Evolutionary conservation across 768 basidiomycete species (phyloP).

Genomic region (Psilocybe sp.): DNA sequence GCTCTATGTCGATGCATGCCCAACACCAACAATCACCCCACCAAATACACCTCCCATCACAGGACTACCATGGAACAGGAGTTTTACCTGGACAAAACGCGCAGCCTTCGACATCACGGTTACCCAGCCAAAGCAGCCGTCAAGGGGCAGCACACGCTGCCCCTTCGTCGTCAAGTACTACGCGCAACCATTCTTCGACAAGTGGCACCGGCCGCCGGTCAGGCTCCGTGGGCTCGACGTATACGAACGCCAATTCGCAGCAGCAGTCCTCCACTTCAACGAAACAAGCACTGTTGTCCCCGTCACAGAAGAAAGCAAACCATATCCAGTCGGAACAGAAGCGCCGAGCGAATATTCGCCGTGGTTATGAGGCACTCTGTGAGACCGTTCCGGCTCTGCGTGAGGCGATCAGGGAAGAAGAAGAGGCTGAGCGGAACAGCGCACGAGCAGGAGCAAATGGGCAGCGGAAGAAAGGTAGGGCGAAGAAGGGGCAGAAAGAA

Average conservation of each 20-base stretch:
- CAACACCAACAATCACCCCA: constrained; percentile 14
- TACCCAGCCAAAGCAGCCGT: too few relatives aligned
- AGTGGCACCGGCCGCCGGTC: too few relatives aligned
- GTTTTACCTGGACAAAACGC: constrained; percentile 1
- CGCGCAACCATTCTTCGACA: too few relatives aligned
- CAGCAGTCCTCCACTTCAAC: not conserved
- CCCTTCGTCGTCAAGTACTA: too few relatives aligned
- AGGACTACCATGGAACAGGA: constrained; percentile 1
- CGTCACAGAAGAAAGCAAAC: constrained; percentile 89
- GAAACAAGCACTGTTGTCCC: constrained; percentile 60
- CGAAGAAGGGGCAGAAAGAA: constrained; percentile 41
- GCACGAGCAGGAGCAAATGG: constrained; percentile 16
- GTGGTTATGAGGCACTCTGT: constrained; percentile 87
- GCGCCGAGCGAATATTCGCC: constrained; percentile 84
- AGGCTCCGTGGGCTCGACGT: too few relatives aligned
- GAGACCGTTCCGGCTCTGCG: constrained; percentile 77
- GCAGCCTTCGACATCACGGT: too few relatives aligned
- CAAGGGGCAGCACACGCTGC: too few relatives aligned
- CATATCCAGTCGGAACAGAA: constrained; percentile 96
- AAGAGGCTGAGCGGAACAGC: constrained; percentile 40
- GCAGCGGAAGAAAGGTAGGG: constrained; percentile 25
- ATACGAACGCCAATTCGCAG: not conserved
- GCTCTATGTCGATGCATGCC: constrained; percentile 1
- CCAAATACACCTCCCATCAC: constrained; percentile 18
- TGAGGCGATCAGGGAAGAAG: constrained; percentile 78